A percentile compares a stretch with the other conserved stretches of the same genome.
These are phyloP conservation scores for Senna siamea DNA, from an alignment of 306 rosid species.

Conservation along the genomic window DNA sequence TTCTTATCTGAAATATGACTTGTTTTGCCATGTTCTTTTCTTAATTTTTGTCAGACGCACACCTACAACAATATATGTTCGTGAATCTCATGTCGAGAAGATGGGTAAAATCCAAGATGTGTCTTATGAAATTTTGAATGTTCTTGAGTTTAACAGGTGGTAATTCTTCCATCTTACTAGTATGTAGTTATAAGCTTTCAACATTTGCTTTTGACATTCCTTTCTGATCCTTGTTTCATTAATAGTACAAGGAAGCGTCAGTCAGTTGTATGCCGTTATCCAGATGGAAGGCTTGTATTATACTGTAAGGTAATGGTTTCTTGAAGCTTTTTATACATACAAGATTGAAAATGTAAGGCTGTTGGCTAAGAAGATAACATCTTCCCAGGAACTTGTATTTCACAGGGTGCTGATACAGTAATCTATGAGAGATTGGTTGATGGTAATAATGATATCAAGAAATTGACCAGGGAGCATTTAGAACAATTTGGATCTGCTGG, in stretches of 20 bases:
- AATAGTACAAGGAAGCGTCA: slow-evolving; percentile 96
- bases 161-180: slow-evolving; percentile 1
- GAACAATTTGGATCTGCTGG: slow-evolving; percentile 91
- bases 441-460: slow-evolving; percentile 61
- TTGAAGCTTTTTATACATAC: slow-evolving; percentile 28
- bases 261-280: slow-evolving; percentile 93
- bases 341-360: slow-evolving; percentile 26
- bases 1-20: neutral
- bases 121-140: slow-evolving; percentile 88
- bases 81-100: slow-evolving; percentile 90
- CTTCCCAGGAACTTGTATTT: slow-evolving; percentile 44
- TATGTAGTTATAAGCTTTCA: neutral
- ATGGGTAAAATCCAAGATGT: slow-evolving; percentile 74
- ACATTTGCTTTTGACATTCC: slow-evolving; percentile 26
- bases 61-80: slow-evolving; percentile 83
- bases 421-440: slow-evolving; percentile 80
- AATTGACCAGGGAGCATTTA: slow-evolving; percentile 74
- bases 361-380: slow-evolving; percentile 44
- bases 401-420: slow-evolving; percentile 94
- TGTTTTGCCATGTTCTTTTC: too few species aligned
- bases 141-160: slow-evolving; percentile 94
- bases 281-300: slow-evolving; percentile 89
- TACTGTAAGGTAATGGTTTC: slow-evolving; percentile 88
- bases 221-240: slow-evolving; percentile 38
- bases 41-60: slow-evolving; percentile 71